Conservation (phyloP, 768 basidiomycete species). For the Hygrophorus russula region DNA sequence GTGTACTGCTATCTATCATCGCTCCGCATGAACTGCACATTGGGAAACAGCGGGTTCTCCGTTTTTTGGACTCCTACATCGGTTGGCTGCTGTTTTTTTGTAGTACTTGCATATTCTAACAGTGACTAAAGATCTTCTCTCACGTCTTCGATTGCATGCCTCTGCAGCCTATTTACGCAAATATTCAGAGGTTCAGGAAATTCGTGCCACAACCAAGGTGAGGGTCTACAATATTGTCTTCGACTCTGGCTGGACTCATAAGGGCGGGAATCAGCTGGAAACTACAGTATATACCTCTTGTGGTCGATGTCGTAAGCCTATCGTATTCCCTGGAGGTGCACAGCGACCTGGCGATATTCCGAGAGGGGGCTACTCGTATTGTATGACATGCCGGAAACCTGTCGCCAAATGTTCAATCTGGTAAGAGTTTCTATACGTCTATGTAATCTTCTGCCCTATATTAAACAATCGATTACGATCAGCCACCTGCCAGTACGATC, state of each 20-base stretch:
- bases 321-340: slow-evolving; percentile 31
- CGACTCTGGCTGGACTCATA: background rate
- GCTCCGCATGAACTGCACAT: slow-evolving; percentile 48
- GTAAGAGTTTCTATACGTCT: slow-evolving; percentile 26
- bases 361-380: slow-evolving; percentile 43
- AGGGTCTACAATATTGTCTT: slow-evolving; percentile 6
- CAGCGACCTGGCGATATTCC: slow-evolving; percentile 12
- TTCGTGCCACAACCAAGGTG: slow-evolving; percentile 46
- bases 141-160: slow-evolving; percentile 47
- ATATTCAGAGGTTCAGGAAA: slow-evolving; percentile 36
- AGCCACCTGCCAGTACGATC: slow-evolving; percentile 71
- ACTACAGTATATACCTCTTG: slow-evolving; percentile 66
- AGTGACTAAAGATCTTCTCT: slow-evolving; percentile 43
- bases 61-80: slow-evolving; percentile 62
- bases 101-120: background rate
- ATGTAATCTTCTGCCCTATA: background rate
- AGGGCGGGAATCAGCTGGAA: slow-evolving; percentile 36
- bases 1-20: slow-evolving; percentile 57
- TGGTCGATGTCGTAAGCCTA: slow-evolving; percentile 55
- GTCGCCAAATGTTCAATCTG: slow-evolving; percentile 59
- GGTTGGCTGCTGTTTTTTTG: slow-evolving; percentile 30
- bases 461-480: slow-evolving; percentile 1
- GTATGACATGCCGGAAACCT: slow-evolving; percentile 39
- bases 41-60: slow-evolving; percentile 26
- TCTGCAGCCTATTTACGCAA: slow-evolving; percentile 73